phyloP scores from a whole-genome alignment of 2,329 filamentous ascomycete genomes.

The Neofusicoccum kwambonambiense region DNA sequence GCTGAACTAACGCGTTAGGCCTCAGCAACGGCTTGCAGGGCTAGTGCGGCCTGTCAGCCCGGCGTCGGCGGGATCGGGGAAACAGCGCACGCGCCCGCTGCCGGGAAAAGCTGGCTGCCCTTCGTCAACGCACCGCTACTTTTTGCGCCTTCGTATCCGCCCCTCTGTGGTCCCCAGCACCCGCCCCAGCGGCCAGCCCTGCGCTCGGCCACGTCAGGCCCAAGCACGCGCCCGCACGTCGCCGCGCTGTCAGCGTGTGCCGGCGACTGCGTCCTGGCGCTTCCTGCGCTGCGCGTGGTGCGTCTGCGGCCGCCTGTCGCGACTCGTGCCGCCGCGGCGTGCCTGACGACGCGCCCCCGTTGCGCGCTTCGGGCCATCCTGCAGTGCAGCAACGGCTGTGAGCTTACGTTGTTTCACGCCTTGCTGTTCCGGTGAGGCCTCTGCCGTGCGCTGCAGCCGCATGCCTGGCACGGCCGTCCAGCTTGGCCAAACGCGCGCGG shows the following conservation, averaged over 20 bases:
- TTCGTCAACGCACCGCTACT: no score
- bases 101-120: not conserved
- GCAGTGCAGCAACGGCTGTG: conserved; percentile 1
- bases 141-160: not conserved
- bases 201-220: conserved; percentile 4
- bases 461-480: not conserved
- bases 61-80: conserved; percentile 11
- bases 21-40: not conserved
- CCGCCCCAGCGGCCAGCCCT: not conserved
- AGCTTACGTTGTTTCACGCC: conserved; percentile 14
- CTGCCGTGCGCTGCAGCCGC: conserved; percentile 4
- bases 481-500: conserved; percentile 4
- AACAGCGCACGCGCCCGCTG: conserved; percentile 9
- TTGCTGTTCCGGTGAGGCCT: conserved; percentile 11
- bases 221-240: not conserved
- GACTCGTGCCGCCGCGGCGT: not conserved
- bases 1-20: not conserved
- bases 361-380: conserved; percentile 2
- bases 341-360: not conserved
- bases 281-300: not conserved
- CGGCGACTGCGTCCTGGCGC: not conserved
- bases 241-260: not conserved
- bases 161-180: not conserved
- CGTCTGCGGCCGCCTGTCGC: not conserved
- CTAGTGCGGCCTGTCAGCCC: conserved; percentile 13